A percentile compares a stretch with the other conserved stretches of the same genome.
These are phyloP conservation scores for Solanum peruvianum DNA, from an alignment of 257 asterid species.

Conservation along the genomic window DNA sequence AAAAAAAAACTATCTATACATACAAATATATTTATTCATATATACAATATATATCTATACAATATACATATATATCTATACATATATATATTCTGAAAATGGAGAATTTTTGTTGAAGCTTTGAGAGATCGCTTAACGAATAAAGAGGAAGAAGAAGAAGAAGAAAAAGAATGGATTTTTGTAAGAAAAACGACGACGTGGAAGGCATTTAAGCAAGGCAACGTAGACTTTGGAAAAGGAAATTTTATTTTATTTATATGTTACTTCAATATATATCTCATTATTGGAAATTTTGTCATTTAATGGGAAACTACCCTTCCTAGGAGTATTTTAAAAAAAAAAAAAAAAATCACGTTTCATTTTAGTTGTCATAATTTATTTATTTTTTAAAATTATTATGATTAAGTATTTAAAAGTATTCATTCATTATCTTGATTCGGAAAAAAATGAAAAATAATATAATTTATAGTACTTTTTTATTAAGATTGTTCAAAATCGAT, in stretches of 20 bases:
- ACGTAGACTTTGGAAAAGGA: not conserved
- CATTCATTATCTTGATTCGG: not conserved
- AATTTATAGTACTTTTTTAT: too few species aligned
- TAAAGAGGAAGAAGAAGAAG: not conserved
- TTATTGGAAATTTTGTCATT: not conserved
- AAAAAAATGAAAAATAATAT: too few species aligned
- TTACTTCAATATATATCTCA: not conserved
- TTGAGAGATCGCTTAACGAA: not conserved
- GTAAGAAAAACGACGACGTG: not conserved
- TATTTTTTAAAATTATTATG: too few species aligned
- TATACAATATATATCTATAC: not conserved
- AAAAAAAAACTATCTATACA: not conserved
- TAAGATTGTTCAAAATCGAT: too few species aligned
- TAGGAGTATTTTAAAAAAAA: not conserved
- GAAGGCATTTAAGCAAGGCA: not conserved
- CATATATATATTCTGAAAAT: not conserved
- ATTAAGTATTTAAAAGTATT: too few species aligned
- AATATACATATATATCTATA: not conserved
- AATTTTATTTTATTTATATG: not conserved
- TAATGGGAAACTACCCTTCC: not conserved
- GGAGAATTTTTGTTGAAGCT: not conserved
- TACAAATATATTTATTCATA: not conserved
- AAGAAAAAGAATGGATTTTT: not conserved
- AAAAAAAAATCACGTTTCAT: fast-evolving
- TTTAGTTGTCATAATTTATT: not conserved